Percentiles rank a stretch among this genome's conserved stretches.
These are phyloP conservation scores for Fremontodendron californicum DNA, from an alignment of 345 rosid species.

Conservation along the genomic window DNA sequence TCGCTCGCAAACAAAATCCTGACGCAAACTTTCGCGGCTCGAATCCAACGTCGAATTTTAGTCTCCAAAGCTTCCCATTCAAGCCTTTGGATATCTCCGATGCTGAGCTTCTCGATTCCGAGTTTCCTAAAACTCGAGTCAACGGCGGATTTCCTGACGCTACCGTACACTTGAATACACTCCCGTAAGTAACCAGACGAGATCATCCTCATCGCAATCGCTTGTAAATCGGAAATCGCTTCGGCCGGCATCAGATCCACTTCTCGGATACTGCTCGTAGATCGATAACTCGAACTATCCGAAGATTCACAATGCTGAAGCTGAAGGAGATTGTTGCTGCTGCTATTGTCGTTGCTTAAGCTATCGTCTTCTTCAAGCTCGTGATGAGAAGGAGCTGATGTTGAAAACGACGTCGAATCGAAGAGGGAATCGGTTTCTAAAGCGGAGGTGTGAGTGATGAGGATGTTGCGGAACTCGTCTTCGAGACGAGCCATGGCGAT, in stretches of 20 bases:
- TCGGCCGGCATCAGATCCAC: constrained; percentile 73
- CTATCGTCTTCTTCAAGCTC: constrained; percentile 38
- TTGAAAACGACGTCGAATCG: constrained; percentile 33
- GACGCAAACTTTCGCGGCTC: constrained; percentile 75
- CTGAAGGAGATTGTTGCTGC: background rate
- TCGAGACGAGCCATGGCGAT: constrained; percentile 98
- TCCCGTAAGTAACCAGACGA: constrained; percentile 74
- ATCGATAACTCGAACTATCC: constrained; percentile 44
- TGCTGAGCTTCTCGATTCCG: constrained; percentile 84
- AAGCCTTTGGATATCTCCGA: constrained; percentile 88
- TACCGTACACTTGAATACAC: constrained; percentile 88
- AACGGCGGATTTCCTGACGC: constrained; percentile 75
- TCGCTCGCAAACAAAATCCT: constrained; percentile 83
- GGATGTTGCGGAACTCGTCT: constrained; percentile 88
- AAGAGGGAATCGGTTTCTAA: constrained; percentile 56
- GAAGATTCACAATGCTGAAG: constrained; percentile 20
- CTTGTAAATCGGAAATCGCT: constrained; percentile 61
- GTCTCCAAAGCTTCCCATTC: constrained; percentile 81
- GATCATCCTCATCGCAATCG: constrained; percentile 75
- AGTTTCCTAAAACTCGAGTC: constrained; percentile 64
- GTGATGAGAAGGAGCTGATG: background rate
- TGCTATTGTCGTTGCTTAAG: background rate
- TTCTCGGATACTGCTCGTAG: constrained; percentile 83
- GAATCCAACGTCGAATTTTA: constrained; percentile 86
- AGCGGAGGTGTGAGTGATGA: constrained; percentile 56